phyloP scores from a whole-genome alignment of 495 filamentous ascomycete genomes.

The Neurospora sp. region DNA sequence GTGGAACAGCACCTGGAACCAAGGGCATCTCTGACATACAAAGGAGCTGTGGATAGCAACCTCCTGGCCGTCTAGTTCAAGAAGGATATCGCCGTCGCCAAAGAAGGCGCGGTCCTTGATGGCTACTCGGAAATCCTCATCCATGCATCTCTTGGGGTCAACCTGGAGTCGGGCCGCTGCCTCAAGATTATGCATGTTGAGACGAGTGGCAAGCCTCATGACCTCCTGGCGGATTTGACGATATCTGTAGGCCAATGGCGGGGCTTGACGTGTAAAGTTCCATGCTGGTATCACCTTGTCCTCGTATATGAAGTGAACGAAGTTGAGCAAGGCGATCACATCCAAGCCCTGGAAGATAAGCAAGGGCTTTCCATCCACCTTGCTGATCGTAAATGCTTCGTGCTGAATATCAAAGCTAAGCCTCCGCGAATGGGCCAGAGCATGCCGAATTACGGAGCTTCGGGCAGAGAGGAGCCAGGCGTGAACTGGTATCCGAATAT shows the following conservation, averaged over 20 bases:
- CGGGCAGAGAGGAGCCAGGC: constrained; percentile 66
- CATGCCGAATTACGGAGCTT: constrained; percentile 56
- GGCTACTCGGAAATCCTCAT: constrained; percentile 57
- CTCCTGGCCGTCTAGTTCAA: constrained; percentile 62
- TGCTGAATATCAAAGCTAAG: constrained; percentile 22
- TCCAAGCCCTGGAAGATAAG: constrained; percentile 59
- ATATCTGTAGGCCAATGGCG: constrained; percentile 55
- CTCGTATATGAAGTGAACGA: constrained; percentile 71
- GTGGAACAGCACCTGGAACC: constrained; percentile 82
- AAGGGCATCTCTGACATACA: constrained; percentile 77
- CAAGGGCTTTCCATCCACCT: constrained; percentile 38
- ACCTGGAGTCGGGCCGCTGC: constrained; percentile 65
- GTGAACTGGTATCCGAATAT: constrained; percentile 69
- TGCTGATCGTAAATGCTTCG: constrained; percentile 52
- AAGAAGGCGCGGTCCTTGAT: constrained; percentile 59
- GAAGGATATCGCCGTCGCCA: constrained; percentile 60
- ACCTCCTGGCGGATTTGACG: constrained; percentile 72
- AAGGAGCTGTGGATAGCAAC: constrained; percentile 65
- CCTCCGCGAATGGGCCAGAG: constrained; percentile 42
- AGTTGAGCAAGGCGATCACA: constrained; percentile 63
- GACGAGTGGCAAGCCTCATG: constrained; percentile 61
- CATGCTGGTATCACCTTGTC: constrained; percentile 77
- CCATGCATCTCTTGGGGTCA: constrained; percentile 49
- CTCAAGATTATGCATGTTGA: constrained; percentile 61
- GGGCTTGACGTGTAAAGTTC: constrained; percentile 56